Conservation (phyloP, 2,329 filamentous ascomycete species). For the Hymenoscyphus scutula region DNA sequence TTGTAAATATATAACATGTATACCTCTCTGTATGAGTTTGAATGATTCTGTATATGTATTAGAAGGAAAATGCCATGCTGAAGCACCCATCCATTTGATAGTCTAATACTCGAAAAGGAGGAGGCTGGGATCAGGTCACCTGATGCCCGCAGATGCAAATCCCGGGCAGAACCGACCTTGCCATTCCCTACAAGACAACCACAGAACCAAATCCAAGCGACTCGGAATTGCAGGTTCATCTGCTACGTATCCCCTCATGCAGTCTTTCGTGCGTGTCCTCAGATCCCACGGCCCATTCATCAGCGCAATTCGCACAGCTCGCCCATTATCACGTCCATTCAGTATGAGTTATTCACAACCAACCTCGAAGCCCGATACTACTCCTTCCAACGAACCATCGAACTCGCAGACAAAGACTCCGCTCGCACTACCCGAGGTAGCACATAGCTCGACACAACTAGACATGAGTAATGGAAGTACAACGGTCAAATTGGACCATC, state of each 20-base stretch:
- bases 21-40: too few relatives aligned
- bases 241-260: not conserved
- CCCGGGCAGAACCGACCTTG: too few relatives aligned
- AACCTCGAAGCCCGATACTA: not conserved
- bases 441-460: conserved; percentile 20
- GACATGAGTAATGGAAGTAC: conserved; percentile 31
- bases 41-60: too few relatives aligned
- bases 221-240: not conserved
- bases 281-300: not conserved
- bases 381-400: not conserved
- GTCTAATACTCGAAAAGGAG: too few relatives aligned
- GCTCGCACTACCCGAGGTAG: conserved; percentile 22
- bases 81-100: too few relatives aligned
- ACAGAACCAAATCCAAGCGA: not conserved
- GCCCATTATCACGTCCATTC: not conserved
- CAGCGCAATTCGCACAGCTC: not conserved
- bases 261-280: not conserved
- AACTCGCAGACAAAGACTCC: conserved; percentile 10
- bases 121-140: not conserved
- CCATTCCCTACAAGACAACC: not conserved
- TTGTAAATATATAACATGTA: too few relatives aligned
- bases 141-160: too few relatives aligned
- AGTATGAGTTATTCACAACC: not conserved
- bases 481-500: conserved; percentile 58
- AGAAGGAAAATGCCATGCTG: too few relatives aligned